These are phyloP conservation scores for Sarcodon aspratus DNA, from an alignment of 768 basidiomycete species.

Conservation along the genomic window DNA sequence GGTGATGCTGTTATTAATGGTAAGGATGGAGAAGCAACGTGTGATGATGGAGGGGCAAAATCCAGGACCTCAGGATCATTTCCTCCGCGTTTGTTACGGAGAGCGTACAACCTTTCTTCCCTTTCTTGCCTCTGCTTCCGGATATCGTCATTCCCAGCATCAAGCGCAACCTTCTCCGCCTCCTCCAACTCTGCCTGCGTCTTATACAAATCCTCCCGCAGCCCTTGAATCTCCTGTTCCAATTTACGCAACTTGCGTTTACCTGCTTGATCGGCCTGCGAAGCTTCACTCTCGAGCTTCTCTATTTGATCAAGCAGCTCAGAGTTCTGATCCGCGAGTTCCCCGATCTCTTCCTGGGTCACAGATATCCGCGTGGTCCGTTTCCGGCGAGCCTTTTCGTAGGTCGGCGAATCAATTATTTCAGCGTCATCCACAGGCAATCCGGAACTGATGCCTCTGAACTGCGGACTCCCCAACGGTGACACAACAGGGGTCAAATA, in stretches of 20 bases:
- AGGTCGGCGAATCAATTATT: constrained; percentile 15
- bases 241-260: constrained; percentile 58
- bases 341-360: constrained; percentile 55
- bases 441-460: not conserved
- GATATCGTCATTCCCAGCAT: constrained; percentile 18
- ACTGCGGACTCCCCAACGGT: constrained; percentile 5
- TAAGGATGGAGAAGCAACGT: not conserved
- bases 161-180: constrained; percentile 34
- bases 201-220: constrained; percentile 67
- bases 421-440: constrained; percentile 11
- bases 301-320: constrained; percentile 71
- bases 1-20: too few species aligned
- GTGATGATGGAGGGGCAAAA: constrained; percentile 42
- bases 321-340: constrained; percentile 73
- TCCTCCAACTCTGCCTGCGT: constrained; percentile 69
- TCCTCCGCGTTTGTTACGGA: constrained; percentile 26
- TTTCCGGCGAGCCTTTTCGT: not conserved
- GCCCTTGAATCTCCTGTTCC: constrained; percentile 68
- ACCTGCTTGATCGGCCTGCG: constrained; percentile 53
- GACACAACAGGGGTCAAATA: constrained; percentile 9
- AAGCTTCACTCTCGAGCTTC: constrained; percentile 61
- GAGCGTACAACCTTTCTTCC: constrained; percentile 35
- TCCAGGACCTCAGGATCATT: constrained; percentile 26
- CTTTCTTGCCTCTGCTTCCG: constrained; percentile 31
- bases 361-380: constrained; percentile 37